Conservation (phyloP, 2,329 filamentous ascomycete genomes). For the Diaporthe velutina region DNA sequence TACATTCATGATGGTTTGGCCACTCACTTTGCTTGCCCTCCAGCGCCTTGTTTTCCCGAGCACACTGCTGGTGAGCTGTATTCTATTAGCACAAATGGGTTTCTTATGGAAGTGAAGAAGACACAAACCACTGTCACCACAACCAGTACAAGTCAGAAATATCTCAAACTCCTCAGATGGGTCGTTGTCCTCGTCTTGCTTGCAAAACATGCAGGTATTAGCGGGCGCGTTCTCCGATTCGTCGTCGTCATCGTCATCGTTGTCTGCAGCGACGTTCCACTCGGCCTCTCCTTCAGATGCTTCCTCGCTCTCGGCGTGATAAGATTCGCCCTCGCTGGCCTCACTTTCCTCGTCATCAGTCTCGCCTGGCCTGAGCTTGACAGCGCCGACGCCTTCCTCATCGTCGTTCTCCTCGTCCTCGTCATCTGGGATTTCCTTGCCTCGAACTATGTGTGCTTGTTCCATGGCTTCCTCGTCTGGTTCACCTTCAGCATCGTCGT, state of each 20-base stretch:
- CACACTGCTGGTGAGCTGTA: conserved; percentile 92
- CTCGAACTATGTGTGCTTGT: conserved; percentile 32
- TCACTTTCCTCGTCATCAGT: conserved; percentile 59
- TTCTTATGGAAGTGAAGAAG: background rate
- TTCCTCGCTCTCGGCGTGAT: conserved; percentile 54
- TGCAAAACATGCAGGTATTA: conserved; percentile 78
- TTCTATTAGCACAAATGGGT: conserved; percentile 52
- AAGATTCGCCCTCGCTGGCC: conserved; percentile 50
- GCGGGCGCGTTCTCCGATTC: conserved; percentile 65
- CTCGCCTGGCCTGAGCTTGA: conserved; percentile 68
- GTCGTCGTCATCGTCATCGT: conserved; percentile 67
- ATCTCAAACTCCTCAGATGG: conserved; percentile 85
- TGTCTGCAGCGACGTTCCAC: conserved; percentile 69
- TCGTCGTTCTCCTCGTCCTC: conserved; percentile 53
- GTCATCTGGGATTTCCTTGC: conserved; percentile 40
- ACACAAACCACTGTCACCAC: conserved; percentile 84
- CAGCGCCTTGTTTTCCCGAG: conserved; percentile 76
- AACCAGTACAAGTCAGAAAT: conserved; percentile 81
- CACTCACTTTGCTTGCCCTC: conserved; percentile 73
- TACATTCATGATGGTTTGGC: conserved; percentile 36
- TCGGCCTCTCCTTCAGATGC: conserved; percentile 58
- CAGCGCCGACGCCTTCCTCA: conserved; percentile 68
- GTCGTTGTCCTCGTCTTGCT: conserved; percentile 84
- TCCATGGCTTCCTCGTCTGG: conserved; percentile 44
- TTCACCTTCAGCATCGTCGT: conserved; percentile 49